phyloP scores from a whole-genome alignment of 106 monocot genomes.

The Dioscorea dumetorum region DNA sequence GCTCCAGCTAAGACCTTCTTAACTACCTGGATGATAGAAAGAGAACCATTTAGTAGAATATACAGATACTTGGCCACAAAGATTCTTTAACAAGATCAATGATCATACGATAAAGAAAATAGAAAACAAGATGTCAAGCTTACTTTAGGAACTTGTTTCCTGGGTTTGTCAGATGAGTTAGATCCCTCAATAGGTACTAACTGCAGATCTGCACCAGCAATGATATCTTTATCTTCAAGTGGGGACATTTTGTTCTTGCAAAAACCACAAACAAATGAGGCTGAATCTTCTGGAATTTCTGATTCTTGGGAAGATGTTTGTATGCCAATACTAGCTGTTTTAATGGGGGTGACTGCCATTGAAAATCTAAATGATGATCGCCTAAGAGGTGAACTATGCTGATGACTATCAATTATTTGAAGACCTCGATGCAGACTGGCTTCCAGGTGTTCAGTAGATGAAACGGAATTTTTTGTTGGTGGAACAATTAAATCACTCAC shows the following conservation, averaged over 20 bases:
- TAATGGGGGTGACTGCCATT: slow-evolving; percentile 29
- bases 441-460: slow-evolving; percentile 57
- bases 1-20: slow-evolving; percentile 96
- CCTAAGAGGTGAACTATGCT: slow-evolving; percentile 33
- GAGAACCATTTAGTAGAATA: neutral
- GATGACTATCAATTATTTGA: slow-evolving; percentile 53
- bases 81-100: neutral
- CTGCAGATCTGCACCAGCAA: slow-evolving; percentile 37
- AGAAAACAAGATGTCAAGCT: neutral
- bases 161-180: slow-evolving; percentile 32
- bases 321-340: slow-evolving; percentile 48
- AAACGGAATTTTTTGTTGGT: slow-evolving; percentile 16
- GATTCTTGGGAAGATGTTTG: slow-evolving; percentile 50
- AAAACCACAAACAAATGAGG: slow-evolving; percentile 40
- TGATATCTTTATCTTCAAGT: slow-evolving; percentile 32
- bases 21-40: slow-evolving; percentile 50
- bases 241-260: slow-evolving; percentile 39
- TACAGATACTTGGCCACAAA: neutral
- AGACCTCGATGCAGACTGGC: slow-evolving; percentile 76
- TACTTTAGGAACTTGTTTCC: slow-evolving; percentile 68
- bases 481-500: slow-evolving; percentile 7
- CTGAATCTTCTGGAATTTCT: slow-evolving; percentile 30
- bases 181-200: slow-evolving; percentile 48
- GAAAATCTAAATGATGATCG: slow-evolving; percentile 56
- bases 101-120: neutral